Evolutionary conservation across 805 yeast species (phyloP), one percentile per base, ranked within the genome.

Genomic region (Saccharomycopsis oosterbeekiorum): DNA sequence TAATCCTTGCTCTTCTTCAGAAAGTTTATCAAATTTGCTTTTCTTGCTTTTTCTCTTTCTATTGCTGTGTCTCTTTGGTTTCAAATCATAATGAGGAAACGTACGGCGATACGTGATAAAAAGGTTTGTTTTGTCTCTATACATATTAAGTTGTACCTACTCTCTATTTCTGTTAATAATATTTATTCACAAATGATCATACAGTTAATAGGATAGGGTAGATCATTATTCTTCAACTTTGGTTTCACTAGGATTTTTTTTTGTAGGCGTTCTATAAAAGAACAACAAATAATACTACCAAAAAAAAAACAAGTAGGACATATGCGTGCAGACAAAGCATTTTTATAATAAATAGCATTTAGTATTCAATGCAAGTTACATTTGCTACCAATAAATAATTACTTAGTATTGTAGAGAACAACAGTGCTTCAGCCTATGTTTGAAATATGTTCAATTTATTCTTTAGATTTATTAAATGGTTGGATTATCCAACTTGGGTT

Each of bases 71-170:
- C 39, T 58, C 21, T 50, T 55, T 5, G 63, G 26, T 55, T 58
- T 50, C 59, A 68, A 63, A 24, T 75, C 74, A 64, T 80, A 82
- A 66, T 91, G 91, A 0, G 96, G 96, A 61, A 85, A 86, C 11
- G 98, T 91, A 63, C 94, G 83, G 65, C 99, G 83, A 70, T 88
- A 93, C 55, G 97, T 90, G 24, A 91, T 76, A 72, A 80, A 93
- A 65, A 93, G 79, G 70, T 92, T 93, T n/a, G 99, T 94, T 71
- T 97, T 79, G 74, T 94, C 98, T 71, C 98, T 80, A 69, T 88
- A 89, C 97, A 93, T 90, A 4, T 19, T 47, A 14, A 17, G 6
- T 17, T 19, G 10, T 9, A 4, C 3, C 15, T 21, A 11, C n/a
- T 26, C 15, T 24, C 34, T 47, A 21, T 21, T 8, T 21, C n/a